Percentiles rank a stretch among this genome's conserved stretches.
Evolutionary conservation across 257 asterid species (phyloP).

Genomic region (Rauvolfia tetraphylla): DNA sequence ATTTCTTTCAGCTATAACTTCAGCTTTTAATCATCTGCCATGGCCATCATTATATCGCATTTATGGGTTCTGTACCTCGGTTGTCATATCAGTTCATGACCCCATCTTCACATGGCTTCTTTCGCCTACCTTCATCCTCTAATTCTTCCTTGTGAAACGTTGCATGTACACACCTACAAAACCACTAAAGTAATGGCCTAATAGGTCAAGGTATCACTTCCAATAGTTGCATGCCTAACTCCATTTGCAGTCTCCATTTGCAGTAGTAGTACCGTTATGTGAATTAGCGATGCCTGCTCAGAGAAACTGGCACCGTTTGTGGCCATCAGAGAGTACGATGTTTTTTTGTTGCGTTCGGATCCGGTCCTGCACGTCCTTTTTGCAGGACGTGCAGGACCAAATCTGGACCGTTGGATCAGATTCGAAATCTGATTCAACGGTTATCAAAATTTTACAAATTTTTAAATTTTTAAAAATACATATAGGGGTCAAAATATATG

Average conservation of each 20-base stretch:
- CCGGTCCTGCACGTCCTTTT: too few species aligned
- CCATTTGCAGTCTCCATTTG: neutral
- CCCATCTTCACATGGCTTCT: constrained; percentile 25
- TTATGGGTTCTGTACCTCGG: constrained; percentile 9
- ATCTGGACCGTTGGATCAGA: too few species aligned
- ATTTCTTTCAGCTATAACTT: neutral
- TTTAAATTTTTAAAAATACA: too few species aligned
- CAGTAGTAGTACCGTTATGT: too few species aligned
- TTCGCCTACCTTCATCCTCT: constrained; percentile 2
- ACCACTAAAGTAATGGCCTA: neutral
- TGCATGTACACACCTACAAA: neutral
- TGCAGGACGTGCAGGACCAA: too few species aligned
- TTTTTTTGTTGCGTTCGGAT: too few species aligned
- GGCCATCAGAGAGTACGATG: too few species aligned
- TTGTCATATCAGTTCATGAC: constrained; percentile 6
- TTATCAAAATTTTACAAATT: too few species aligned
- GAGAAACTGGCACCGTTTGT: too few species aligned
- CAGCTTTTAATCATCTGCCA: constrained; percentile 15
- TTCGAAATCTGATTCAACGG: too few species aligned
- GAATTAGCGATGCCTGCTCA: too few species aligned
- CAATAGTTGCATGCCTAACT: neutral
- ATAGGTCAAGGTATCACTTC: neutral
- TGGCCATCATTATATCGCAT: constrained; percentile 1
- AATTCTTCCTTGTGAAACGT: constrained; percentile 14
- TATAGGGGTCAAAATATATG: too few species aligned